Evolutionary conservation across 202 grass and related monocot species (phyloP), one percentile per base, ranked within the genome.

Genomic region (Carex arenaria): DNA sequence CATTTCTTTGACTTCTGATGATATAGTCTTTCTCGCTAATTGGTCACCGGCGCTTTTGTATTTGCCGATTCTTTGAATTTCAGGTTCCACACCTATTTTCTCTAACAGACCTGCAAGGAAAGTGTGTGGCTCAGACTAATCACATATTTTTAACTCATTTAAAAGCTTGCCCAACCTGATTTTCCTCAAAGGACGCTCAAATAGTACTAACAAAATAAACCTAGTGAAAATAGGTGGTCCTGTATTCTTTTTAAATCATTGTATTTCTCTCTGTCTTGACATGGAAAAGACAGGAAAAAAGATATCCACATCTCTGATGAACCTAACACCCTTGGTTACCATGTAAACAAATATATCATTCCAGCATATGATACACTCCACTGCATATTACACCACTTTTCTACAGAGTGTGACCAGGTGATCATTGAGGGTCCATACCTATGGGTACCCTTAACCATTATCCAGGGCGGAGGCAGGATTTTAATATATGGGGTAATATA

Each of bases 1-100:
- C 96, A 95, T 99, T 87, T 95, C 96, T 85, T 84, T 86, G 61
- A 99, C 89, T 89, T 99, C 96, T 84, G 88, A 89, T 85, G 96
- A 95, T 93, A 95, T 90, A 84, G 61, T 90, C 86, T 69, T 95
- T 36, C 89, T 84, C 69, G 88, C 80, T 61, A 99, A 78, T 78
- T 93, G 91, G 79, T 99, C 96, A 42, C 91, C 93, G 0, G 91
- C 89, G 76, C 93, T 99, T 93, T 95, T 99, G 34, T 99, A 95
- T 64, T 84, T 84, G 72, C 96, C 96, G 83, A 99, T 95, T 57
- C 89, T 88, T 83, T 99, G 85, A 89, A 94, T 84, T 92, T 94
- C 92, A 63, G 92, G 92, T 57, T 92, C 80, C 80, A 94, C 66
- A 22, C 92, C 90, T 52, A 92, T 85, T 88, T 94, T 94, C 87